phyloP scores from a whole-genome alignment of 2,329 filamentous ascomycete genomes.

The Talaromyces sp. region DNA sequence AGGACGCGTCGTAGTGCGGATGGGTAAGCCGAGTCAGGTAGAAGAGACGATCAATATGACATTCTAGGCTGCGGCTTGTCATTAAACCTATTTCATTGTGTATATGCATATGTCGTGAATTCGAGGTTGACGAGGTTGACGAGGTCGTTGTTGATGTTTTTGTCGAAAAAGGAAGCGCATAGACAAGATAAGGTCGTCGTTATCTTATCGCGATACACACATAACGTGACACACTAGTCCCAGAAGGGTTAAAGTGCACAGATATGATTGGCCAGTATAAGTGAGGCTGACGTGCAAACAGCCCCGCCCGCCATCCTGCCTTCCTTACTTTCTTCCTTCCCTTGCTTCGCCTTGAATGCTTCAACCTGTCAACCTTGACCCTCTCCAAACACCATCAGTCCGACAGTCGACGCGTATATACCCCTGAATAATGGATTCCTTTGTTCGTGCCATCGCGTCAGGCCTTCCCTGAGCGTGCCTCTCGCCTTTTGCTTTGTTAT shows the following conservation, averaged over 20 bases:
- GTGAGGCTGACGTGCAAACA: constrained; percentile 19
- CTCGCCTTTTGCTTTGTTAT: not conserved
- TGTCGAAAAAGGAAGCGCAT: not conserved
- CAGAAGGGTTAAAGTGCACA: not conserved
- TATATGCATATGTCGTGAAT: not conserved
- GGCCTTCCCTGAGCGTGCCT: not conserved
- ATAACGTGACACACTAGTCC: not conserved
- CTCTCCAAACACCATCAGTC: not conserved
- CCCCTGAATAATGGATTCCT: not conserved
- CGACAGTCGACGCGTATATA: not conserved
- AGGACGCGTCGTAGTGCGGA: constrained; percentile 3
- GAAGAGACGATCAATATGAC: not conserved
- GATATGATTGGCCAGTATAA: constrained; percentile 17
- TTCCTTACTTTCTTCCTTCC: constrained; percentile 8
- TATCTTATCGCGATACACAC: not conserved
- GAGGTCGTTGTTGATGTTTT: not conserved
- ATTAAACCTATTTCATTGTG: not conserved
- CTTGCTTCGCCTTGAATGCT: not conserved
- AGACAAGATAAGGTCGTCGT: not conserved
- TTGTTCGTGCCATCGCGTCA: not conserved
- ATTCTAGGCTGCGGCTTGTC: not conserved
- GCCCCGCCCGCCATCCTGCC: constrained; percentile 2
- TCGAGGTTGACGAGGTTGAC: not conserved
- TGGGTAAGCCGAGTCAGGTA: constrained; percentile 10
- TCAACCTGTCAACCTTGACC: not conserved